Evolutionary conservation across 371 early-diverging fungal genomes (phyloP).

Genomic region (Mortierella sp.): DNA sequence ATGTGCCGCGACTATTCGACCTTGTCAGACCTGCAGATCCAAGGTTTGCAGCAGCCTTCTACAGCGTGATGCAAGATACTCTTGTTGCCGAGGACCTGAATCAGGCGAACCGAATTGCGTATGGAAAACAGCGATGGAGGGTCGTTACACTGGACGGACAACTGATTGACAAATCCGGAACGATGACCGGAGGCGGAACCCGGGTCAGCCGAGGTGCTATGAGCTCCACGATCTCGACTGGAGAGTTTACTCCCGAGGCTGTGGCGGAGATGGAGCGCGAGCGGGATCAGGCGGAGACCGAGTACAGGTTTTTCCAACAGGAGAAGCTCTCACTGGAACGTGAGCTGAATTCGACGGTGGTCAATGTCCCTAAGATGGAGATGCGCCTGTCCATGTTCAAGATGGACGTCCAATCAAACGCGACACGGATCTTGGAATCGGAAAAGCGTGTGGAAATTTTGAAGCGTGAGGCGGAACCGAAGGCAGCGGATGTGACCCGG

Average conservation of each 20-base stretch:
- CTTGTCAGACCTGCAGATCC: conserved; percentile 85
- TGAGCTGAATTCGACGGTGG: conserved; percentile 64
- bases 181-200: conserved; percentile 98
- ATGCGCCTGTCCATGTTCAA: conserved; percentile 76
- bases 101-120: conserved; percentile 96
- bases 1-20: conserved; percentile 92
- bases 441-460: conserved; percentile 65
- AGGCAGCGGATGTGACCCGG: conserved; percentile 59
- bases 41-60: conserved; percentile 89
- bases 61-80: conserved; percentile 92
- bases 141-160: conserved; percentile 98
- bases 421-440: conserved; percentile 72
- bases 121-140: conserved; percentile 82
- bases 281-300: conserved; percentile 68
- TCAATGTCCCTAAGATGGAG: conserved; percentile 73
- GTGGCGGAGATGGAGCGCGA: conserved; percentile 68
- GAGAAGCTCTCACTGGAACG: conserved; percentile 64
- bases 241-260: conserved; percentile 69
- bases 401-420: conserved; percentile 77
- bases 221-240: conserved; percentile 78
- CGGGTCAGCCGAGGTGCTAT: conserved; percentile 82
- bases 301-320: conserved; percentile 62
- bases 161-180: conserved; percentile 96
- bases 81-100: conserved; percentile 90
- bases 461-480: conserved; percentile 59